Evolutionary conservation across 257 asterid species (phyloP).

Genomic region (Rauvolfia tetraphylla): DNA sequence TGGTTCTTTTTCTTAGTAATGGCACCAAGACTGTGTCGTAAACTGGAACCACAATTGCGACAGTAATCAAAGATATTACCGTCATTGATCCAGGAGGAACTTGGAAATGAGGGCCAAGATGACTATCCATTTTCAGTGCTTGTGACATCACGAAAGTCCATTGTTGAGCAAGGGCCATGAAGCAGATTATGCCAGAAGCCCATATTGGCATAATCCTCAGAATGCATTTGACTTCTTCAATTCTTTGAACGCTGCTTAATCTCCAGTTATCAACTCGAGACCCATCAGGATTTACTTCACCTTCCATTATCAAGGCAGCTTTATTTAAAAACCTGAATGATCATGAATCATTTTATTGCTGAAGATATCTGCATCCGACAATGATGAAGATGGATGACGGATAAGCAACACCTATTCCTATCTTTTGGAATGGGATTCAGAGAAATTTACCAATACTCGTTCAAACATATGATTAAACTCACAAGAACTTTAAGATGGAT

Average conservation of each 20-base stretch:
- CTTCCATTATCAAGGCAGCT: conserved; percentile 60
- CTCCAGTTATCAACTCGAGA: conserved; percentile 46
- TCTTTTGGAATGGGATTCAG: no score
- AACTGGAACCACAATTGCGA: conserved; percentile 65
- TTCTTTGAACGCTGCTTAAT: conserved; percentile 56
- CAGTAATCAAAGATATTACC: conserved; percentile 62
- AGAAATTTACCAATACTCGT: no score
- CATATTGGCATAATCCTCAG: conserved; percentile 64
- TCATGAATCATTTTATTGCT: not conserved
- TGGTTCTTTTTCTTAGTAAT: conserved; percentile 33
- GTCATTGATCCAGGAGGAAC: conserved; percentile 59
- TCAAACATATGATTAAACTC: no score
- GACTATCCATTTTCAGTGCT: conserved; percentile 80
- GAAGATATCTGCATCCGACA: not conserved
- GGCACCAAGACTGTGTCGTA: conserved; percentile 73
- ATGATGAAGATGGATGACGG: no score
- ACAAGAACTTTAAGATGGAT: no score
- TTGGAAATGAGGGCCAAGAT: conserved; percentile 52
- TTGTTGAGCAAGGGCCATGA: conserved; percentile 66
- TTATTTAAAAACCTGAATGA: conserved; percentile 53
- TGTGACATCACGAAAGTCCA: conserved; percentile 66
- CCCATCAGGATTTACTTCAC: conserved; percentile 48
- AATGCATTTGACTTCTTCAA: conserved; percentile 75
- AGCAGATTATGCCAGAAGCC: conserved; percentile 74
- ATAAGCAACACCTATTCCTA: no score